These are phyloP conservation scores for Trametes hirsuta DNA, from an alignment of 1,284 basidiomycete genomes.

Conservation along the genomic window DNA sequence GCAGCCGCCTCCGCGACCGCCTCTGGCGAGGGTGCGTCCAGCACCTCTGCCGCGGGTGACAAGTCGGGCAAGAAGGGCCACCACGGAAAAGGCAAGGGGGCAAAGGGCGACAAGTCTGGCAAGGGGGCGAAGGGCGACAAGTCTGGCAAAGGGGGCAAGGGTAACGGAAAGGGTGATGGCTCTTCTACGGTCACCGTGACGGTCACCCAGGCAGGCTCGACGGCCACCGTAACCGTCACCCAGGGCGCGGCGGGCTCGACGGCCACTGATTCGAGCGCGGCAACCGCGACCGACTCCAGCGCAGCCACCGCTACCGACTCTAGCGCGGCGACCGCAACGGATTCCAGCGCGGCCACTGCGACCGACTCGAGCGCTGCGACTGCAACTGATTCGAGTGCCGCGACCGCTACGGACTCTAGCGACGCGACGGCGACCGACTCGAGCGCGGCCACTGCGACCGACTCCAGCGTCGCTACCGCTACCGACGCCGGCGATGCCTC, in stretches of 20 bases:
- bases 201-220: background rate
- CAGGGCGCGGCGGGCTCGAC: background rate
- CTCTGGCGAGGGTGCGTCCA: background rate
- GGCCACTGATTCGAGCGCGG: background rate
- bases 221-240: background rate
- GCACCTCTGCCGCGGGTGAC: background rate
- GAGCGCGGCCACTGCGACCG: background rate
- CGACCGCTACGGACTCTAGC: constrained; percentile 2
- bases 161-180: background rate
- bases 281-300: constrained; percentile 9
- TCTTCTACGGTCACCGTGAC: background rate
- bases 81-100: background rate
- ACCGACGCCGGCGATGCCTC: constrained; percentile 2
- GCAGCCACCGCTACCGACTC: background rate
- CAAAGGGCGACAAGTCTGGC: background rate
- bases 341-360: constrained; percentile 1
- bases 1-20: background rate
- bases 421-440: constrained; percentile 4
- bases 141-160: background rate
- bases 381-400: background rate
- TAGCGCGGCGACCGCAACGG: constrained; percentile 6
- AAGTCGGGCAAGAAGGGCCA: background rate
- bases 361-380: constrained; percentile 4
- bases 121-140: background rate
- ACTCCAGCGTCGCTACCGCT: constrained; percentile 3